Evolutionary conservation across 108 stramenopile genomes (phyloP).

Genomic region (Pseudonitzschia pungens): DNA sequence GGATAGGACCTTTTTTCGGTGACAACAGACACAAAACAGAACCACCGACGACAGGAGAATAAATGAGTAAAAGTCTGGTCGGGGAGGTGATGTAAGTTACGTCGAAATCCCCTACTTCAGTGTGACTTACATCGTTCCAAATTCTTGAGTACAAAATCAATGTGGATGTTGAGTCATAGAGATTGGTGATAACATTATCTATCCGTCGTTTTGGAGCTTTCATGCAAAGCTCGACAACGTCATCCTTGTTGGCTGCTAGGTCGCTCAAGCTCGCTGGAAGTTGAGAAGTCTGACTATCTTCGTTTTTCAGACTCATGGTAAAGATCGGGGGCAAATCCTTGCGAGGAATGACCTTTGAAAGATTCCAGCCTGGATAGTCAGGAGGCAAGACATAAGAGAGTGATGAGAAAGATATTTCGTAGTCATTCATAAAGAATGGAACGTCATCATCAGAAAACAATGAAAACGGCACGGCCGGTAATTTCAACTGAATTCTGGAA

Average conservation of each 20-base stretch:
- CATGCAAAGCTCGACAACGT: conserved; percentile 92
- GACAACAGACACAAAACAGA: too few relatives aligned
- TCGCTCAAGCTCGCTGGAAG: conserved; percentile 64
- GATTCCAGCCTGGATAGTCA: conserved; percentile 90
- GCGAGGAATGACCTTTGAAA: conserved; percentile 92
- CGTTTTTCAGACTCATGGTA: conserved; percentile 94
- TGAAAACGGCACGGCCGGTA: too few relatives aligned
- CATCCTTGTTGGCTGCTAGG: conserved; percentile 84
- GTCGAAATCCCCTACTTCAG: too few relatives aligned
- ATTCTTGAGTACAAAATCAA: conserved; percentile 49
- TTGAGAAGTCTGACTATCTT: conserved; percentile 17
- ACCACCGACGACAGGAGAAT: too few relatives aligned
- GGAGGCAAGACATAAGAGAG: background rate
- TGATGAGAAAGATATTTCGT: too few relatives aligned
- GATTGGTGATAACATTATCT: conserved; percentile 97
- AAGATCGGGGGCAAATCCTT: conserved; percentile 98
- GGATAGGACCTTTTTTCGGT: background rate
- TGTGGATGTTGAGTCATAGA: conserved; percentile 94
- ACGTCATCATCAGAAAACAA: too few relatives aligned
- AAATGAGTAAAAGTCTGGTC: too few relatives aligned
- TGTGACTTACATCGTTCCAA: conserved; percentile 24
- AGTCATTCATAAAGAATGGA: too few relatives aligned
- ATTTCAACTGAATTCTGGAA: too few relatives aligned
- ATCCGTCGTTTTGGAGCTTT: conserved; percentile 93
- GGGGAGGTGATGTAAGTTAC: too few relatives aligned